Evolutionary conservation across 768 basidiomycete genomes (phyloP).

Genomic region (Austroboletus festivus): DNA sequence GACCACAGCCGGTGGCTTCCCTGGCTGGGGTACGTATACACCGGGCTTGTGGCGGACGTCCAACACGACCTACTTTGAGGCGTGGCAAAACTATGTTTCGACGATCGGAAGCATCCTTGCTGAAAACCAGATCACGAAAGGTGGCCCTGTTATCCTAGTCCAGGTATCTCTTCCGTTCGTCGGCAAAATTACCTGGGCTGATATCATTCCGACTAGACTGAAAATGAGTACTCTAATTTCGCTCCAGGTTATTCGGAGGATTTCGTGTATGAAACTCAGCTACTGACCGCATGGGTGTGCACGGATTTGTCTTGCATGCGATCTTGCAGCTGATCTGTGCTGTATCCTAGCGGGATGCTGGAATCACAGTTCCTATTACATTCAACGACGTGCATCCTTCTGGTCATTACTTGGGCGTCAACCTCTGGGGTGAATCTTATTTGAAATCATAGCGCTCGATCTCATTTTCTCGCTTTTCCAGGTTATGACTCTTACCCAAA

Average conservation of each 20-base stretch:
- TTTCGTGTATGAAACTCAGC: constrained; percentile 42
- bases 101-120: constrained; percentile 48
- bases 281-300: constrained; percentile 29
- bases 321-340: constrained; percentile 2
- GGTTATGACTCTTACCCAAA: constrained; percentile 40
- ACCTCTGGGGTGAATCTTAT: constrained; percentile 44
- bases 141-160: constrained; percentile 50
- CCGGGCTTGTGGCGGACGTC: constrained; percentile 49
- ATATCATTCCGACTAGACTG: constrained; percentile 35
- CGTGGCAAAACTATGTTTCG: constrained; percentile 57
- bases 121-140: constrained; percentile 55
- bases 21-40: constrained; percentile 57
- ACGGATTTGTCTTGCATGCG: not conserved
- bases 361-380: constrained; percentile 46
- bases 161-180: constrained; percentile 19
- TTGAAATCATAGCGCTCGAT: not conserved
- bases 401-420: constrained; percentile 43
- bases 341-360: constrained; percentile 36
- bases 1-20: constrained; percentile 43
- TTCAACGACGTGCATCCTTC: constrained; percentile 47
- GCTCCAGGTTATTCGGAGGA: constrained; percentile 37
- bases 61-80: constrained; percentile 43
- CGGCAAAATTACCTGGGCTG: constrained; percentile 25
- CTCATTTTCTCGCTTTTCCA: constrained; percentile 3
- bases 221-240: constrained; percentile 49